phyloP scores from a whole-genome alignment of 106 monocot species.

The Triglochin maritima region DNA sequence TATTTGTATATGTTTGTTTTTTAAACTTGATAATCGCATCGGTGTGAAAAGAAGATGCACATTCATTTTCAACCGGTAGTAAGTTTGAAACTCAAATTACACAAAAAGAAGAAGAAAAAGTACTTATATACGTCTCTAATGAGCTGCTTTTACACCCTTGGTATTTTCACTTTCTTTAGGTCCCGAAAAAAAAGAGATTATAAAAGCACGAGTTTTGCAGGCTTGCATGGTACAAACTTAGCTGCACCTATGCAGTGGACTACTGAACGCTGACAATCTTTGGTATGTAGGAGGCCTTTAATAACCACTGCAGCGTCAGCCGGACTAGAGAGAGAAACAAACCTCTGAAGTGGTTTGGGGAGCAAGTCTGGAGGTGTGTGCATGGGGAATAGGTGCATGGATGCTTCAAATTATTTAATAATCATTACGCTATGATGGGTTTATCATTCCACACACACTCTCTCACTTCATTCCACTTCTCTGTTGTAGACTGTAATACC shows the following conservation, averaged over 20 bases:
- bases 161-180: too few relatives aligned
- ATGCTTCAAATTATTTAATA: constrained; percentile 18
- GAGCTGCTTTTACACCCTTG: too few relatives aligned
- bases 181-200: not conserved
- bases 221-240: constrained; percentile 7
- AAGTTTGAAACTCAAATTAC: too few relatives aligned
- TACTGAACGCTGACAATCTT: constrained; percentile 5
- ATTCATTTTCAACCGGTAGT: too few relatives aligned
- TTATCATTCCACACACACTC: not conserved
- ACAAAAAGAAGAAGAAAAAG: too few relatives aligned
- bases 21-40: too few relatives aligned
- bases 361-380: too few relatives aligned
- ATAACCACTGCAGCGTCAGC: constrained; percentile 11
- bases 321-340: not conserved
- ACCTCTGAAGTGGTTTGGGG: not conserved
- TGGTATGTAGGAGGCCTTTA: constrained; percentile 6
- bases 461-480: not conserved
- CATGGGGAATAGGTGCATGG: not conserved
- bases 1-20: too few relatives aligned
- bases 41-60: too few relatives aligned
- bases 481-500: not conserved
- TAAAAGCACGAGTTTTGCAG: constrained; percentile 9
- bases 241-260: not conserved
- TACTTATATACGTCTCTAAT: too few relatives aligned
- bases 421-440: constrained; percentile 19